These are phyloP conservation scores for Tuctoria greenei DNA, from an alignment of 176 grass and related monocot species.

Conservation along the genomic window DNA sequence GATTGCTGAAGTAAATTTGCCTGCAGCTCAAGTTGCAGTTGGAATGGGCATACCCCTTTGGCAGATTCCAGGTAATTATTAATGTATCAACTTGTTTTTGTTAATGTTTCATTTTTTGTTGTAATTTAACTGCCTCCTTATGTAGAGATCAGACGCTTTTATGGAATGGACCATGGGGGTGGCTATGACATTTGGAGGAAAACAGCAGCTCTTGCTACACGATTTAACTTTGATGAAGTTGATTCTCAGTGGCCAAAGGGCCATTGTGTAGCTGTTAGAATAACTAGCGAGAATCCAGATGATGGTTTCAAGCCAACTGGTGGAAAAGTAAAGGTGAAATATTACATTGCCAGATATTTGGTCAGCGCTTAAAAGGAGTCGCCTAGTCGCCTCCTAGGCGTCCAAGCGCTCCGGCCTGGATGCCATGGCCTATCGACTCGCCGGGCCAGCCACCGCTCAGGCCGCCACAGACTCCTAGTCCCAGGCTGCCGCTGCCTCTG, in stretches of 20 bases:
- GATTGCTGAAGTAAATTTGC: slow-evolving; percentile 97
- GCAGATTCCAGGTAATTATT: slow-evolving; percentile 82
- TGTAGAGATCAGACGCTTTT: slow-evolving; percentile 96
- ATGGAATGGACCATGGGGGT: slow-evolving; percentile 89
- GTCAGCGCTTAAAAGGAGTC: too few relatives aligned
- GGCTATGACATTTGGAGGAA: slow-evolving; percentile 84
- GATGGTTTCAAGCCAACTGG: slow-evolving; percentile 98
- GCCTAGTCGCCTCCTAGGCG: too few relatives aligned
- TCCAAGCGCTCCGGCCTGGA: too few relatives aligned
- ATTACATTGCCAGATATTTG: slow-evolving; percentile 26
- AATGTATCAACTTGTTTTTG: background rate
- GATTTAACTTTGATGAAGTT: slow-evolving; percentile 93
- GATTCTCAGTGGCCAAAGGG: slow-evolving; percentile 81
- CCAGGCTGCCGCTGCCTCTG: too few relatives aligned
- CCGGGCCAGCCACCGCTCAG: too few relatives aligned
- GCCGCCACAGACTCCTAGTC: too few relatives aligned
- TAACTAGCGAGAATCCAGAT: slow-evolving; percentile 97
- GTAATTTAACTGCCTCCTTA: slow-evolving; percentile 16
- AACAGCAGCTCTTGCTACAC: slow-evolving; percentile 69
- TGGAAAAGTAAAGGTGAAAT: slow-evolving; percentile 86
- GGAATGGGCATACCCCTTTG: slow-evolving; percentile 99
- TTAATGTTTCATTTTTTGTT: background rate
- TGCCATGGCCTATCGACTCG: too few relatives aligned
- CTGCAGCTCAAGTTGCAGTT: slow-evolving; percentile 94
- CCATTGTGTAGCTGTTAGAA: slow-evolving; percentile 87